phyloP scores from a whole-genome alignment of 495 filamentous ascomycete genomes.

The Hypoxylon fragiforme region DNA sequence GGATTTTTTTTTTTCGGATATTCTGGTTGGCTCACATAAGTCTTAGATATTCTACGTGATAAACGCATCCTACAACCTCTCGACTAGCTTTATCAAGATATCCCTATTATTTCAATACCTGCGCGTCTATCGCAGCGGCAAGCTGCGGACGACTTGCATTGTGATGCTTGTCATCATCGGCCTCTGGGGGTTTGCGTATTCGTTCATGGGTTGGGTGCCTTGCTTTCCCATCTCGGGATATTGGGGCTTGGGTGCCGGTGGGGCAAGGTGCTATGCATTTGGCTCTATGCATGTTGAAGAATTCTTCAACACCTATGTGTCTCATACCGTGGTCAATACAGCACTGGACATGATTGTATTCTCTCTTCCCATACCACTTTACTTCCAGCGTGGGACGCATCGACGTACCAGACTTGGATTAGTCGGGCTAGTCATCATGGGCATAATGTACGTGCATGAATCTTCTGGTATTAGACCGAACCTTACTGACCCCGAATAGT shows the following conservation, averaged over 20 bases:
- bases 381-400: slow-evolving; percentile 27
- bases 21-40: no score
- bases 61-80: slow-evolving; percentile 24
- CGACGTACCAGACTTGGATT: slow-evolving; percentile 30
- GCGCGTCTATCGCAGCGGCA: slow-evolving; percentile 30
- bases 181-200: slow-evolving; percentile 32
- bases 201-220: slow-evolving; percentile 30
- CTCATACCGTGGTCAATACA: slow-evolving; percentile 36
- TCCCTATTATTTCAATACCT: slow-evolving; percentile 40
- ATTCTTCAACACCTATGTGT: slow-evolving; percentile 30
- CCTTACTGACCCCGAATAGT: slow-evolving; percentile 22
- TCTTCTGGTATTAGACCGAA: neutral
- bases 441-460: slow-evolving; percentile 17
- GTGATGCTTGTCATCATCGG: slow-evolving; percentile 24
- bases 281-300: slow-evolving; percentile 30
- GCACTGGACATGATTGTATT: slow-evolving; percentile 34
- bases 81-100: slow-evolving; percentile 38
- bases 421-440: slow-evolving; percentile 31
- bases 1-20: neutral
- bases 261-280: slow-evolving; percentile 36
- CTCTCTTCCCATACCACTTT: slow-evolving; percentile 34
- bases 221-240: slow-evolving; percentile 32
- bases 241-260: slow-evolving; percentile 27
- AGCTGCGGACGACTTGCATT: slow-evolving; percentile 29
- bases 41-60: slow-evolving; percentile 33